Conservation (phyloP, 352 stramenopile genomes). For the Pythium brassicae region DNA sequence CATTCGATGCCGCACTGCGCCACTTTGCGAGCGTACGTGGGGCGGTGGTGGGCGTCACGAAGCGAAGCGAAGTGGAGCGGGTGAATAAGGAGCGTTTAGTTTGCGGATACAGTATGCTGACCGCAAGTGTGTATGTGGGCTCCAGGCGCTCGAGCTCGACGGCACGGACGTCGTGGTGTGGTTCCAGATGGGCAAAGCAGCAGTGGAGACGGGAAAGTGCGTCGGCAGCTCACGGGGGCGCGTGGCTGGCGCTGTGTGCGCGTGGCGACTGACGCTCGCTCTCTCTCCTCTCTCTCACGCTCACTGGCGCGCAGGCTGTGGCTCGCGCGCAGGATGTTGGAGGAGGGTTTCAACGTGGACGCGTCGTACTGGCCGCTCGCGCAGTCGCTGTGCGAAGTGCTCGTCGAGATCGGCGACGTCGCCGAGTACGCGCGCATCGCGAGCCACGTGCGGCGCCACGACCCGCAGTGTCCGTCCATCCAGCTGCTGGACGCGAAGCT, state of each 20-base stretch:
- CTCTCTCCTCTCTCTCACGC: no score
- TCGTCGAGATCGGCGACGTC: constrained; percentile 46
- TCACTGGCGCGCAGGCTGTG: constrained; percentile 28
- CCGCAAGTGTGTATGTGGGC: background rate
- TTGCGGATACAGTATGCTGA: no score
- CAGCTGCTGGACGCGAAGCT: constrained; percentile 21
- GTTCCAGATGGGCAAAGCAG: constrained; percentile 59
- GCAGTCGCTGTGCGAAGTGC: constrained; percentile 50
- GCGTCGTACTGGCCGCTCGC: constrained; percentile 61
- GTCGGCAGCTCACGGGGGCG: background rate
- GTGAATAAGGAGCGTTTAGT: no score
- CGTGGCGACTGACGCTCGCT: no score
- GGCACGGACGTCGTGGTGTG: constrained; percentile 74
- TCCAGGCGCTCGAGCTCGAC: constrained; percentile 49
- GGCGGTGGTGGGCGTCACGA: background rate
- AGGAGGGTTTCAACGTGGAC: constrained; percentile 56
- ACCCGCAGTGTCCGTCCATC: constrained; percentile 38
- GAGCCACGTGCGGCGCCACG: constrained; percentile 33
- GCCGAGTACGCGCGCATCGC: constrained; percentile 44
- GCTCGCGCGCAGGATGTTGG: constrained; percentile 50
- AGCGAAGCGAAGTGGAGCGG: background rate
- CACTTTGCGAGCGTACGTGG: constrained; percentile 37
- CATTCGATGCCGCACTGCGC: constrained; percentile 34
- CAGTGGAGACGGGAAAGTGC: constrained; percentile 53
- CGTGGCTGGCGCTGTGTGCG: background rate